phyloP scores from a whole-genome alignment of 2,329 filamentous ascomycete species.

The Ascomycota sp. region DNA sequence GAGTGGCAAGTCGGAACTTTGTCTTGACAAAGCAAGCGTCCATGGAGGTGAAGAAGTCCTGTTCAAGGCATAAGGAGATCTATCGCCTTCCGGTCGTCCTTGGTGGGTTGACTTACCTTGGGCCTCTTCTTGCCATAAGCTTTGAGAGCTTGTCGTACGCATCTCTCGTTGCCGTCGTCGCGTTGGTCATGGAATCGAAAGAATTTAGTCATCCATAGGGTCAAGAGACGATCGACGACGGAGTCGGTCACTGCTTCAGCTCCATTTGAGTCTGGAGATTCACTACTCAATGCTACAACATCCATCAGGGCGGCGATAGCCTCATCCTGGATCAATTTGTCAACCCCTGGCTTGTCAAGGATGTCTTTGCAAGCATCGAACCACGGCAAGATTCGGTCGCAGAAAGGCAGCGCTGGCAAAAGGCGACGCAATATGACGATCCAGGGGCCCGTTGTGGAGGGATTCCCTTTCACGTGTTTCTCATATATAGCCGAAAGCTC shows the following conservation, averaged over 20 bases:
- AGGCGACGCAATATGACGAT: slow-evolving; percentile 42
- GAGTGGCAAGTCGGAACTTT: slow-evolving; percentile 37
- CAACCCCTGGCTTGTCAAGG: slow-evolving; percentile 29
- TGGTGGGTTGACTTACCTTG: slow-evolving; percentile 15
- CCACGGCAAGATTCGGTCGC: slow-evolving; percentile 45
- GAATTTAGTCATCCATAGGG: slow-evolving; percentile 31
- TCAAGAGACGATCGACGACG: slow-evolving; percentile 33
- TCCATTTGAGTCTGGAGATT: slow-evolving; percentile 23
- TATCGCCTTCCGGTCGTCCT: neutral
- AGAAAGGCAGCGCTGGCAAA: slow-evolving; percentile 38
- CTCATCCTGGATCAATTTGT: slow-evolving; percentile 41
- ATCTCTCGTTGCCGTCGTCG: slow-evolving; percentile 21
- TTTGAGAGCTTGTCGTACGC: slow-evolving; percentile 28
- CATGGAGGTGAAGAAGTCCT: slow-evolving; percentile 44
- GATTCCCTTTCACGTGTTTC: slow-evolving; percentile 33
- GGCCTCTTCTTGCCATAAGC: slow-evolving; percentile 46
- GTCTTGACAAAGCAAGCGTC: slow-evolving; percentile 43
- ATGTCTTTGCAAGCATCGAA: slow-evolving; percentile 29
- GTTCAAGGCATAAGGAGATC: neutral
- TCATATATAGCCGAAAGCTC: slow-evolving; percentile 47
- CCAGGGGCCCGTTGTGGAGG: slow-evolving; percentile 41
- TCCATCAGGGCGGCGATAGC: slow-evolving; percentile 40
- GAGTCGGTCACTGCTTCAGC: slow-evolving; percentile 21
- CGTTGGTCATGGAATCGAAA: slow-evolving; percentile 15
- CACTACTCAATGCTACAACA: slow-evolving; percentile 39